A percentile compares a stretch with the other conserved stretches of the same genome.
These are phyloP conservation scores for Macrocybe sp. DNA, from an alignment of 1,284 basidiomycete genomes.

Conservation along the genomic window DNA sequence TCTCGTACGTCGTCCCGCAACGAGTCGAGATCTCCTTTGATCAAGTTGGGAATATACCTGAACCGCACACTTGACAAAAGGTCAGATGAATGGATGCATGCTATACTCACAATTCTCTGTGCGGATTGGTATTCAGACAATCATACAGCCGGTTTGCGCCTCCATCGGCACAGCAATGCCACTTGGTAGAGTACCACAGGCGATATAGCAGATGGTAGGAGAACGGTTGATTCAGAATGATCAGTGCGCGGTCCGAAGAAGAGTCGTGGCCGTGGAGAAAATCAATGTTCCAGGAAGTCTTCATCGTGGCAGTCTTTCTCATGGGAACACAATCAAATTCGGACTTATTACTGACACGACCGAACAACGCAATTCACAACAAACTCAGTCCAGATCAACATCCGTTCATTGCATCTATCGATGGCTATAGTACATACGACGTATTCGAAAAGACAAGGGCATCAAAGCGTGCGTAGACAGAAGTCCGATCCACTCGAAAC, in stretches of 20 bases:
- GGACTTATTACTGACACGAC: too few species aligned
- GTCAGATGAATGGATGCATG: slow-evolving; percentile 20
- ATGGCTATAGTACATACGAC: too few species aligned
- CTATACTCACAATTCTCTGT: slow-evolving; percentile 3
- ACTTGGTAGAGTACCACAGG: slow-evolving; percentile 66
- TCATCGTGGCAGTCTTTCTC: slow-evolving; percentile 6
- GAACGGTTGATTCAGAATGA: slow-evolving; percentile 90
- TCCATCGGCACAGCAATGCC: slow-evolving; percentile 86
- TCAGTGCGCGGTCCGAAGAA: slow-evolving; percentile 46
- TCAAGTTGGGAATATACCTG: slow-evolving; percentile 77
- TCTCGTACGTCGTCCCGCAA: slow-evolving; percentile 67
- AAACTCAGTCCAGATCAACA: too few species aligned
- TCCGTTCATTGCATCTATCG: too few species aligned
- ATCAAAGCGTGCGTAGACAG: background rate
- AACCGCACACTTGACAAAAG: background rate
- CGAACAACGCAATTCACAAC: too few species aligned
- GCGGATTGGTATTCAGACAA: slow-evolving; percentile 30
- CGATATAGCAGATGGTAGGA: slow-evolving; percentile 54
- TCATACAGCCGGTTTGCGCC: slow-evolving; percentile 89
- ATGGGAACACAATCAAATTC: too few species aligned
- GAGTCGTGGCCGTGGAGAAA: slow-evolving; percentile 20
- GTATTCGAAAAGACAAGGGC: too few species aligned
- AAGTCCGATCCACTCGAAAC: background rate
- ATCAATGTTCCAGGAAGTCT: slow-evolving; percentile 26
- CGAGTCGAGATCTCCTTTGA: slow-evolving; percentile 95